Conservation (phyloP, 1,284 basidiomycete species). For the Leccinum proliferum region DNA sequence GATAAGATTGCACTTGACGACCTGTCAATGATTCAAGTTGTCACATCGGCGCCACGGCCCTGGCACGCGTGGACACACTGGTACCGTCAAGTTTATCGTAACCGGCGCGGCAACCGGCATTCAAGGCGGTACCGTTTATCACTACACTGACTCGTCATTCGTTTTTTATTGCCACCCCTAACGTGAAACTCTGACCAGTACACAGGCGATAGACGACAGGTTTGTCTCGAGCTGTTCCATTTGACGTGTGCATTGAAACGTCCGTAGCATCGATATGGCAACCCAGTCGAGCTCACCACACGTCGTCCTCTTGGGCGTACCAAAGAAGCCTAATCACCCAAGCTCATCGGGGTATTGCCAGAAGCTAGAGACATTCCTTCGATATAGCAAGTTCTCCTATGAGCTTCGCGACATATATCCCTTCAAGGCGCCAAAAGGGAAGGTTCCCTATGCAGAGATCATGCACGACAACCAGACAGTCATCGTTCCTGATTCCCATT, state of each 20-base stretch:
- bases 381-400: conserved; percentile 23
- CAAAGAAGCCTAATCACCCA: conserved; percentile 20
- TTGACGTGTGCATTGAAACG: not conserved
- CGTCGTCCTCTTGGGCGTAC: conserved; percentile 26
- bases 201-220: not conserved
- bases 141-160: not conserved
- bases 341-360: conserved; percentile 32
- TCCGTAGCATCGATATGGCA: conserved; percentile 10
- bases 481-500: conserved; percentile 29
- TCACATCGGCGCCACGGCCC: no score
- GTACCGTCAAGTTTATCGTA: no score
- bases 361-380: conserved; percentile 30
- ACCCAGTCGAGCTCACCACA: conserved; percentile 9
- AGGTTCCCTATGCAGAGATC: conserved; percentile 30
- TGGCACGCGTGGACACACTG: no score
- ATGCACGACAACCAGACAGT: conserved; percentile 17
- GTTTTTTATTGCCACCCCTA: not conserved
- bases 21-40: no score
- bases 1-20: no score
- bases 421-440: conserved; percentile 26
- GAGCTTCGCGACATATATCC: conserved; percentile 25
- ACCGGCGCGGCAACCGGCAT: no score
- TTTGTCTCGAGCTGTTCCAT: not conserved
- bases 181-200: not conserved
- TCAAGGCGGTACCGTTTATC: no score